Conservation (phyloP, 2,329 filamentous ascomycete genomes). For the Teratosphaeria gauchensis region DNA sequence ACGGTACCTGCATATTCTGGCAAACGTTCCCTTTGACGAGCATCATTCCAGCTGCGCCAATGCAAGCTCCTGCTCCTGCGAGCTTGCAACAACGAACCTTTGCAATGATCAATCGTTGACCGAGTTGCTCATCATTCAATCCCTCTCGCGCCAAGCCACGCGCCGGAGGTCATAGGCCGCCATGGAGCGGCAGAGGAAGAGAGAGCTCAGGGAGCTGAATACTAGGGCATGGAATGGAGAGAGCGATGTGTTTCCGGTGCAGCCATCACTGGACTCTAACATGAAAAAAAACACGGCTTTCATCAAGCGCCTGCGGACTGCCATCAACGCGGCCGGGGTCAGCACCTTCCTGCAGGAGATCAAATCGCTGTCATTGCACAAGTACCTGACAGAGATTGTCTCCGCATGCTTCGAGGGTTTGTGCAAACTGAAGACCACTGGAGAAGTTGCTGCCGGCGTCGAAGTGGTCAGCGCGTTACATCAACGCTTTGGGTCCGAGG, state of each 20-base stretch:
- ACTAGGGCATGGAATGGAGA: constrained; percentile 81
- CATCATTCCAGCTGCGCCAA: constrained; percentile 14
- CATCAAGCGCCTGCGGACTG: constrained; percentile 89
- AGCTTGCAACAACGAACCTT: constrained; percentile 19
- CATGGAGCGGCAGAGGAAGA: constrained; percentile 43
- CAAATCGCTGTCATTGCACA: constrained; percentile 80
- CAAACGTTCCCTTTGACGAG: not conserved
- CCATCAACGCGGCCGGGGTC: constrained; percentile 69
- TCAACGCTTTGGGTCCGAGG: constrained; percentile 80
- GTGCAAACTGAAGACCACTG: constrained; percentile 79
- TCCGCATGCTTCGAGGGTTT: constrained; percentile 92
- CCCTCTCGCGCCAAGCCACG: constrained; percentile 14
- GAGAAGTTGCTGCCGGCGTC: constrained; percentile 83
- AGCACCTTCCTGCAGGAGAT: constrained; percentile 84
- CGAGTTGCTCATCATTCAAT: constrained; percentile 9
- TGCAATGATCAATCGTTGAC: constrained; percentile 28
- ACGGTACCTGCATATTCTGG: not conserved
- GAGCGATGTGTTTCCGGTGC: constrained; percentile 68
- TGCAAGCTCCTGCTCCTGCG: constrained; percentile 24
- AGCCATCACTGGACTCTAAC: constrained; percentile 78
- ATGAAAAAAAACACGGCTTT: constrained; percentile 98
- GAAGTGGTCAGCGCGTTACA: constrained; percentile 93
- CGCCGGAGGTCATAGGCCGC: constrained; percentile 20
- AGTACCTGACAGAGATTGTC: constrained; percentile 94
- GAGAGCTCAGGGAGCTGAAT: constrained; percentile 81